phyloP scores from a whole-genome alignment of 1,139 yeast species.

The Yamadazyma atmosphaerica region DNA sequence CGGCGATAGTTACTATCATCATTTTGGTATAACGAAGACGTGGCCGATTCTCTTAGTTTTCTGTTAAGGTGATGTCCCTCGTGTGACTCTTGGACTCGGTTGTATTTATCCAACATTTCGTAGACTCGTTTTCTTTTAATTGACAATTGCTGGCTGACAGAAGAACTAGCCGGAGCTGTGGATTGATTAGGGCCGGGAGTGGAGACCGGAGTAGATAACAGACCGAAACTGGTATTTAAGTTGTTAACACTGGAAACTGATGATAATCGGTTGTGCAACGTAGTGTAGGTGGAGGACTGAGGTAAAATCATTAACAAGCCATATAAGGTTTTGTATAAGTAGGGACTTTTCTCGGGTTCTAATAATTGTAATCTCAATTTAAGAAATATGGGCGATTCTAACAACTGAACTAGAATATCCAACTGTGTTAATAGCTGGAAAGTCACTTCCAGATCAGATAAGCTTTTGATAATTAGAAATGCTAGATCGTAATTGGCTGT shows the following conservation, averaged over 20 bases:
- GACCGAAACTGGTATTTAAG: conserved; percentile 13
- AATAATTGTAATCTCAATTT: conserved; percentile 81
- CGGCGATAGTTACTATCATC: conserved; percentile 10
- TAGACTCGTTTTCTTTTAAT: conserved; percentile 44
- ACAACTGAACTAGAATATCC: conserved; percentile 75
- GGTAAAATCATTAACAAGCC: conserved; percentile 95
- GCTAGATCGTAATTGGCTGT: conserved; percentile 92
- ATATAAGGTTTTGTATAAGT: conserved; percentile 80
- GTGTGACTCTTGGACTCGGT: conserved; percentile 58
- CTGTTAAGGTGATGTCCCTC: conserved; percentile 25
- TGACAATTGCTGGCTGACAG: conserved; percentile 29
- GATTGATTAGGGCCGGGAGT: conserved; percentile 21
- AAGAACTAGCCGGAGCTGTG: conserved; percentile 14
- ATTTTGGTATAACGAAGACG: conserved; percentile 15
- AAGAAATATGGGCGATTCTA: conserved; percentile 85
- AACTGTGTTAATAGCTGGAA: conserved; percentile 73
- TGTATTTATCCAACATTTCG: conserved; percentile 64
- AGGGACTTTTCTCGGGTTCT: conserved; percentile 84
- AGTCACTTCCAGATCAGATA: conserved; percentile 74
- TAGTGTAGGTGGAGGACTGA: conserved; percentile 88
- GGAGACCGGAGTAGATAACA: conserved; percentile 22
- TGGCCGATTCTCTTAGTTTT: conserved; percentile 16
- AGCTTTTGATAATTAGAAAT: conserved; percentile 69
- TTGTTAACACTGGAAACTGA: conserved; percentile 35
- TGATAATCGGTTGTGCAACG: conserved; percentile 73